These are phyloP conservation scores for Lactarius sanguifluus DNA, from an alignment of 768 basidiomycete genomes.

Conservation along the genomic window DNA sequence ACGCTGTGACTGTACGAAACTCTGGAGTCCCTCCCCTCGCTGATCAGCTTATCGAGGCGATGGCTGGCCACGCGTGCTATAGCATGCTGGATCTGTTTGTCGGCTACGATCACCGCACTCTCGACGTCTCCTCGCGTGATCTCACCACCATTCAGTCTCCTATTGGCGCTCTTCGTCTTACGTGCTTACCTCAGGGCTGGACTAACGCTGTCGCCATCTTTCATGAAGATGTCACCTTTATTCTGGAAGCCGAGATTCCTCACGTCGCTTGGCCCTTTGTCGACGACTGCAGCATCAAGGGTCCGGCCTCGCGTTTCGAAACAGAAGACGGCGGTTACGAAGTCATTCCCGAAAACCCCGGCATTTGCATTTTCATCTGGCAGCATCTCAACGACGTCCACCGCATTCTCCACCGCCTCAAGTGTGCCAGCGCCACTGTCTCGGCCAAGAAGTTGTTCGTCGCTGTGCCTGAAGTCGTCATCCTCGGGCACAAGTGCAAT, in stretches of 20 bases:
- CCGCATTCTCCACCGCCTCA: background rate
- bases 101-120: background rate
- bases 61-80: constrained; percentile 32
- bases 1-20: constrained; percentile 30
- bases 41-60: constrained; percentile 29
- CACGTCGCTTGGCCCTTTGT: no score
- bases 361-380: background rate
- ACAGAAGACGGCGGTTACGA: background rate
- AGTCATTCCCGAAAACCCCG: background rate
- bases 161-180: background rate
- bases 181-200: background rate
- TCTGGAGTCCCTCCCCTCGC: constrained; percentile 16
- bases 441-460: background rate
- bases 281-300: no score
- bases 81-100: constrained; percentile 1
- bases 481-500: constrained; percentile 39
- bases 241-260: background rate
- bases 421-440: background rate
- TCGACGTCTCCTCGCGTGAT: background rate
- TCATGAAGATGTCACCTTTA: constrained; percentile 1
- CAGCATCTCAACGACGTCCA: background rate
- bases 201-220: constrained; percentile 2
- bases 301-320: no score
- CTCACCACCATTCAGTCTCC: constrained; percentile 7
- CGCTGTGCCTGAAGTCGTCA: constrained; percentile 36